Base-by-base conservation (phyloP, 2,329 filamentous ascomycete genomes). In the Meredithiella fracta region DNA sequence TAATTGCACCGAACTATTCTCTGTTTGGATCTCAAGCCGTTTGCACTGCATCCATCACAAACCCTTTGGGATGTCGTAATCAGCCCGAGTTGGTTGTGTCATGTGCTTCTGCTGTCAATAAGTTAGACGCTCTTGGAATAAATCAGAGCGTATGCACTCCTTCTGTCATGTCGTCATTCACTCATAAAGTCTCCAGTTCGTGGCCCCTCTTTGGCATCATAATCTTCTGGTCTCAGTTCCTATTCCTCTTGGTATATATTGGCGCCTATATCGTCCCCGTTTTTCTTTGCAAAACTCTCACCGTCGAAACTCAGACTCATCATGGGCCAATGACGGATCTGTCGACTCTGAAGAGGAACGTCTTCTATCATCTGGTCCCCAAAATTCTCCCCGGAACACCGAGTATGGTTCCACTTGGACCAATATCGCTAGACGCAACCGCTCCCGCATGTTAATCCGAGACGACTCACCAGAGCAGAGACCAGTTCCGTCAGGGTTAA, bases 211-310 rank as follows among this genome's bases (percentile, higher is more conserved):
- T 98, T 64, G 92, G 92, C 9, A 81, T 84, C 9, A 72, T 97
- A n/a, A 79, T 87, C 62, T 98, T 97, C 68, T 98, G 90, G 89
- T 86, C 89, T 0, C 92, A 98, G 64, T 97, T 96, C 65, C 85
- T 78, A 11, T 97, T 98, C 70, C 70, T 98, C 47, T 84, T 69
- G 34, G 75, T 96, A 20, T 96, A 94, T 68, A 67, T 95, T 8
- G 70, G 95, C 55, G 82, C 94, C 11, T 86, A 95, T 62, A 58
- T 88, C 22, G 85, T n/a, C 86, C 0, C 80, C 85, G 2, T 70
- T 96, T 97, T 74, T 81, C 85, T 44, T 82, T 88, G 1, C 91
- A 0, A 82, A 77, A 64, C 68, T 95, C 37, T 80, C 91, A 62
- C 74, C 91, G 56, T 77, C 20, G 3, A 14, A 25, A 26, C 23